Conservation (phyloP, 192 early-diverging fungal genomes). For the Backusella sp. region DNA sequence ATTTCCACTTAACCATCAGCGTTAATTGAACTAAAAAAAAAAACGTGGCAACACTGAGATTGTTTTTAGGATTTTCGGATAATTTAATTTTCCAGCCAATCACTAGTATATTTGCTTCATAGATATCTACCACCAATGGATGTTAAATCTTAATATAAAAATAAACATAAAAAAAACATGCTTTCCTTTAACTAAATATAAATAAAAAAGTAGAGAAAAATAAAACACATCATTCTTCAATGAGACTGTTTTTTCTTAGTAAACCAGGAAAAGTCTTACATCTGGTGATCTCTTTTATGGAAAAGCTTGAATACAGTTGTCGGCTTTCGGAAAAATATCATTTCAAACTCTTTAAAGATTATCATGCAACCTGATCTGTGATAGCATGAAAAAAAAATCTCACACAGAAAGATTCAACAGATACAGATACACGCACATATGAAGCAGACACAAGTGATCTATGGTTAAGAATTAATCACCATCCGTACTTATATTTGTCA, state of each 20-base stretch:
- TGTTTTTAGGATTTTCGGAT: not conserved
- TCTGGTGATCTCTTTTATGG: constrained; percentile 3
- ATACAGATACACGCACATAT: not conserved
- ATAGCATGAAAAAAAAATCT: not conserved
- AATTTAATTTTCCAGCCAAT: not conserved
- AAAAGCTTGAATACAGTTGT: not conserved
- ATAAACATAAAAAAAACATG: not conserved
- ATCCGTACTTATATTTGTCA: not conserved
- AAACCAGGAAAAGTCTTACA: not conserved
- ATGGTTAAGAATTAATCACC: too few relatives aligned
- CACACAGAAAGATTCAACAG: not conserved
- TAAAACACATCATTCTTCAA: not conserved
- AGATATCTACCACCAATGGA: not conserved
- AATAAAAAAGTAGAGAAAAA: not conserved
- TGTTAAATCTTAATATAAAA: not conserved
- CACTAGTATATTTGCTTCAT: not conserved
- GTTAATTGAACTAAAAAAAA: not conserved
- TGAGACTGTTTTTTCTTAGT: not conserved
- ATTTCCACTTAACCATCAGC: not conserved
- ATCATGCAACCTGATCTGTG: constrained; percentile 7
- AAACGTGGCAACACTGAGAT: not conserved
- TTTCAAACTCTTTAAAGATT: not conserved
- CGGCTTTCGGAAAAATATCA: not conserved
- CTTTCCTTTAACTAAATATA: not conserved
- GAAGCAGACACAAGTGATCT: not conserved